Conservation (phyloP, 176 grass and related monocot species). For the Thinopyrum elongatum region DNA sequence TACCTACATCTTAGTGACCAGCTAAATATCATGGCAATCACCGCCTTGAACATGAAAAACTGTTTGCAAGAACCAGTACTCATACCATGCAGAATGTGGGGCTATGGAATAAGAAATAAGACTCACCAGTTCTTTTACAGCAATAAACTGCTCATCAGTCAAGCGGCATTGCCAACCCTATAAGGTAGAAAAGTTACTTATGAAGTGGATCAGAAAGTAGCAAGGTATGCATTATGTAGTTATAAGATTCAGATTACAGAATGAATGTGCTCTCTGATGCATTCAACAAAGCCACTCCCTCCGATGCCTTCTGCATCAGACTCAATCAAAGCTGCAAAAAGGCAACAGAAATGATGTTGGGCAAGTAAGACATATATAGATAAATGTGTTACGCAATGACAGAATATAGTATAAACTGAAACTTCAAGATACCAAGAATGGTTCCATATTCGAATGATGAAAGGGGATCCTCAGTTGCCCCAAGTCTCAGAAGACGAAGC, state of each 20-base stretch:
- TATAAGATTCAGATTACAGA: constrained; percentile 56
- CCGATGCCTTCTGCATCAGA: constrained; percentile 99
- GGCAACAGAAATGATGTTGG: constrained; percentile 28
- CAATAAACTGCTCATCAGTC: constrained; percentile 98
- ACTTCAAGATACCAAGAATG: constrained; percentile 85
- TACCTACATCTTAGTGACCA: constrained; percentile 12
- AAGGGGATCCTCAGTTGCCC: constrained; percentile 97
- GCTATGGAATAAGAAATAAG: constrained; percentile 13
- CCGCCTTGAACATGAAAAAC: constrained; percentile 2
- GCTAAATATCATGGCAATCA: constrained; percentile 16
- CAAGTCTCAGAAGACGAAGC: constrained; percentile 94
- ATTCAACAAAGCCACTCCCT: constrained; percentile 99
- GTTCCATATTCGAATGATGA: constrained; percentile 99
- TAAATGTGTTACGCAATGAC: constrained; percentile 13
- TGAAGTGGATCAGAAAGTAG: constrained; percentile 27
- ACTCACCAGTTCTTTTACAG: constrained; percentile 98
- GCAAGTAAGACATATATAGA: constrained; percentile 10
- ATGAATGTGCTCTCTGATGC: constrained; percentile 99
- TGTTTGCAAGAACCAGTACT: constrained; percentile 13
- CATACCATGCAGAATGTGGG: background rate
- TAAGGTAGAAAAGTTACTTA: constrained; percentile 39
- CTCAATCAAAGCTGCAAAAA: constrained; percentile 89
- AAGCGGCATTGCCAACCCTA: constrained; percentile 99
- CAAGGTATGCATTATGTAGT: constrained; percentile 7
- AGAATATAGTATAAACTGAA: constrained; percentile 18